phyloP scores from a whole-genome alignment of 345 rosid genomes.

The Erodium maritimum region DNA sequence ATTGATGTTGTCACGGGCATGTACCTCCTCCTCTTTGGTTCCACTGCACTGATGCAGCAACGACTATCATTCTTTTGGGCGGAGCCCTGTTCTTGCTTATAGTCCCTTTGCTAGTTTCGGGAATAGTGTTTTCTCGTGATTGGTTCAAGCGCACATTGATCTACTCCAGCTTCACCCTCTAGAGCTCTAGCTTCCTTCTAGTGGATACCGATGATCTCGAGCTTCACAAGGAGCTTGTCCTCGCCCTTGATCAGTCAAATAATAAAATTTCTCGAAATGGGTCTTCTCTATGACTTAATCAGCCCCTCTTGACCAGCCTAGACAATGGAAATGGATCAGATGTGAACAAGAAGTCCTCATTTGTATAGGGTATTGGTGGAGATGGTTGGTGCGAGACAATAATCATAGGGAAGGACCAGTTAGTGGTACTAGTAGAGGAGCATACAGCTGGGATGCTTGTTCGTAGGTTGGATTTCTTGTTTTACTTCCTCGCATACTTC shows the following conservation, averaged over 20 bases:
- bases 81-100: conserved; percentile 72
- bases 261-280: conserved; percentile 5
- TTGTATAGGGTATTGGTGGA: conserved; percentile 16
- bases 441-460: conserved; percentile 46
- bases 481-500: conserved; percentile 66
- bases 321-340: not conserved
- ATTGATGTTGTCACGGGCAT: conserved; percentile 65
- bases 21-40: conserved; percentile 62
- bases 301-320: not conserved
- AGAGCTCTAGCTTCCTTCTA: conserved; percentile 60
- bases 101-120: conserved; percentile 65
- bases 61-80: conserved; percentile 43
- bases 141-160: conserved; percentile 50
- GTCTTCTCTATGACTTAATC: conserved; percentile 6
- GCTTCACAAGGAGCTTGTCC: conserved; percentile 54
- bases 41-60: conserved; percentile 21
- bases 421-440: conserved; percentile 66
- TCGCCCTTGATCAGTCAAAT: conserved; percentile 16
- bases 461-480: conserved; percentile 76
- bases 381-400: conserved; percentile 32
- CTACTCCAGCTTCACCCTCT: conserved; percentile 48
- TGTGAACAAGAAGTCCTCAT: conserved; percentile 1
- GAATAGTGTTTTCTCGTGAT: conserved; percentile 56
- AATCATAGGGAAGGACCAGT: conserved; percentile 40
- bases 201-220: conserved; percentile 81